Conservation (phyloP, 2,329 filamentous ascomycete species). For the Atkinsonella texensis region DNA sequence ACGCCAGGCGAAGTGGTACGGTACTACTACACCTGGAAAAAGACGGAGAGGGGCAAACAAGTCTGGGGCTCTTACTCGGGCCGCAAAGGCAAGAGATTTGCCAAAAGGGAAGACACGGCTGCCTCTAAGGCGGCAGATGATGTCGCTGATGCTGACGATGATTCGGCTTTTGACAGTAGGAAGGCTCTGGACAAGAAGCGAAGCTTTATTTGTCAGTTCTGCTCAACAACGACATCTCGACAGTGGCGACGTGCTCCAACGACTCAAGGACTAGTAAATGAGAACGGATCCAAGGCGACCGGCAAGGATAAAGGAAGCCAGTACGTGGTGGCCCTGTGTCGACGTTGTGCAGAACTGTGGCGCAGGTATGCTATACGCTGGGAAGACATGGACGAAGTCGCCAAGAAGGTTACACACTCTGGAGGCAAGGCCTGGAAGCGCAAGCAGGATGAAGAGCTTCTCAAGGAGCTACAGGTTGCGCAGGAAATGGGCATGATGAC, state of each 20-base stretch:
- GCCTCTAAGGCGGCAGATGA: constrained; percentile 76
- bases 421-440: constrained; percentile 78
- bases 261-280: constrained; percentile 55
- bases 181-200: constrained; percentile 73
- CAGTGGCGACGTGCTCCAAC: constrained; percentile 89
- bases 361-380: constrained; percentile 91
- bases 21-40: constrained; percentile 98
- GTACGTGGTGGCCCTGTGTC: constrained; percentile 72
- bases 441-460: constrained; percentile 80
- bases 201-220: constrained; percentile 90
- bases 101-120: constrained; percentile 57
- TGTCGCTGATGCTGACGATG: constrained; percentile 82
- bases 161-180: constrained; percentile 86
- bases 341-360: constrained; percentile 87
- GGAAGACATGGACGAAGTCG: constrained; percentile 85
- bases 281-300: constrained; percentile 42
- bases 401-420: constrained; percentile 71
- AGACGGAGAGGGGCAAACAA: constrained; percentile 70
- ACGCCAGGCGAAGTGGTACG: constrained; percentile 72
- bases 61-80: constrained; percentile 85
- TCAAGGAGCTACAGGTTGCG: constrained; percentile 57
- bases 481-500: constrained; percentile 43
- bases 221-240: constrained; percentile 62
- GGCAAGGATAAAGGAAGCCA: constrained; percentile 68
- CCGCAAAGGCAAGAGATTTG: constrained; percentile 82